Evolutionary conservation across 148 eudicot genomes (phyloP), one percentile per base, ranked within the genome.

Genomic region (Polygonum maritimum): DNA sequence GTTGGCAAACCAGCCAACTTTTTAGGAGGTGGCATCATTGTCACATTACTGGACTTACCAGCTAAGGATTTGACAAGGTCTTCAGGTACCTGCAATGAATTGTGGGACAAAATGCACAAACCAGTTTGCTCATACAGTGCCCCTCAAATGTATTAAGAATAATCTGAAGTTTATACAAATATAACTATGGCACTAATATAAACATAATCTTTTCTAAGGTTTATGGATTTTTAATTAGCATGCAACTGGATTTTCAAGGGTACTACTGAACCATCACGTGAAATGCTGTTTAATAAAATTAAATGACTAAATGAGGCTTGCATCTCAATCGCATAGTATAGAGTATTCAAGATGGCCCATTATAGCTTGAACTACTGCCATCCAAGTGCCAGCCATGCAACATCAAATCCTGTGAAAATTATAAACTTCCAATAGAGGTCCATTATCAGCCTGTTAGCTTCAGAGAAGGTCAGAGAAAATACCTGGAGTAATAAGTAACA

Each of bases 401-500:
- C 65, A 69, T 75, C 78, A 84, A 84, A 89, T 84, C 97, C 97
- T 90, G 96, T 89, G 86, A 90, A 89, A 94, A 81, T 87, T 79
- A 86, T 81, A 90, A 86, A 90, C 72, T 78, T 84, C 92, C 92
- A 86, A 93, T 79, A 93, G 78, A 90, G 86, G 86, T 89, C 90
- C 91, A 84, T 82, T 82, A 88, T 89, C 86, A 81, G 96, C 98
- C 89, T 85, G 87, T 91, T 80, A 91, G 91, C 98, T 87, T 87
- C 93, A 94, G 85, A 93, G 87, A 91, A 89, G 88, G 90, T 94
- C 94, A 89, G 91, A 89, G 94, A 91, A 88, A 90, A 88, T 94
- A 94, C 98, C 98, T 94, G 98, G 90, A 94, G 88, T 80, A 84
- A 71, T 51, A 88, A 88, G 92, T 81, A 81, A 73, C 65, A 80